Conservation (phyloP, 169 alveolate genomes). For the Plasmodium fragile region DNA sequence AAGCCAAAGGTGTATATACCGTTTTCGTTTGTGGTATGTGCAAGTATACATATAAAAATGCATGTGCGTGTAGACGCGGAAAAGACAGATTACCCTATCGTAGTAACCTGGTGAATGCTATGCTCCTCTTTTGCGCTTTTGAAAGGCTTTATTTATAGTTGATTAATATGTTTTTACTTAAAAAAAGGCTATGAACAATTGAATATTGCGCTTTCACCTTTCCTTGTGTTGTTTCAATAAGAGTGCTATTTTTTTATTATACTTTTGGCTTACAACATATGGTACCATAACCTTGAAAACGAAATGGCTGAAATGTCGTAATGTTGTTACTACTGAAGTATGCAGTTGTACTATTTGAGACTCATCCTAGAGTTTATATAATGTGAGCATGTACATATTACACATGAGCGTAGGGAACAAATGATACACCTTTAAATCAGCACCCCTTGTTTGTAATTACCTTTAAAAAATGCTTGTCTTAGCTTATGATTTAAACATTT, state of each 20-base stretch:
- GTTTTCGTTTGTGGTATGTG: background rate
- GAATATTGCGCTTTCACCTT: background rate
- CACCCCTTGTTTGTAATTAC: background rate
- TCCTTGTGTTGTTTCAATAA: background rate
- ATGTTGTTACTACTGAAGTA: background rate
- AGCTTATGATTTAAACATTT: background rate
- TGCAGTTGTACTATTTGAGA: background rate
- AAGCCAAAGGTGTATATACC: background rate
- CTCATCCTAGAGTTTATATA: background rate
- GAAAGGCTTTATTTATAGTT: background rate
- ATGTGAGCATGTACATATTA: background rate
- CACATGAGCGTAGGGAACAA: background rate
- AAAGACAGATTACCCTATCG: background rate
- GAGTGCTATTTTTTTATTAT: background rate
- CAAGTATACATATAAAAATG: background rate
- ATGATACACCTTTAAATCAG: background rate
- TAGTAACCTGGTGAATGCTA: background rate
- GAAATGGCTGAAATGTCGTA: background rate
- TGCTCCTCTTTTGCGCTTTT: background rate
- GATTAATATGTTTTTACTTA: background rate
- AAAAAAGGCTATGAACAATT: background rate
- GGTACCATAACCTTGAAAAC: background rate
- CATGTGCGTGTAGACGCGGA: background rate
- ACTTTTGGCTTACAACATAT: background rate
- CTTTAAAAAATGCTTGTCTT: background rate